These are phyloP conservation scores for Beauveria brongniartii DNA, from an alignment of 2,329 filamentous ascomycete species.

Conservation along the genomic window DNA sequence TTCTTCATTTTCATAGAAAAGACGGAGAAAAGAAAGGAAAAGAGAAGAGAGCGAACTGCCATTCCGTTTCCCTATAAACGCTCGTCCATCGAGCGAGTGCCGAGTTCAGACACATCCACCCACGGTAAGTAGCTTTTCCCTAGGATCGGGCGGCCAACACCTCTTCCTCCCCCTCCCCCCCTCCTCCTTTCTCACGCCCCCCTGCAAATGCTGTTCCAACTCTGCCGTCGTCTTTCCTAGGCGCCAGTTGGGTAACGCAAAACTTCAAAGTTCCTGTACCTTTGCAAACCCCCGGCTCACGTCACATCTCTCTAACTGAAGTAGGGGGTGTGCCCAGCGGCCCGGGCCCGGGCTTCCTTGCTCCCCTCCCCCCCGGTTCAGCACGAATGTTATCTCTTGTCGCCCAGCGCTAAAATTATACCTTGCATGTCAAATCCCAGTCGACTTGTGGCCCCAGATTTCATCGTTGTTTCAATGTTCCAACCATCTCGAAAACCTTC, in stretches of 20 bases:
- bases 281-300: neutral
- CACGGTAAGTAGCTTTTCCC: too few relatives aligned
- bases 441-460: neutral
- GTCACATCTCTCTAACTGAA: neutral
- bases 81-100: neutral
- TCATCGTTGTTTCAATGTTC: neutral
- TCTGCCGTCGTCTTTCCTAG: too few relatives aligned
- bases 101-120: neutral
- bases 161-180: neutral
- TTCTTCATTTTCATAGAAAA: neutral
- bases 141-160: neutral
- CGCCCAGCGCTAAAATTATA: neutral
- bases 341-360: neutral
- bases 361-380: too few relatives aligned
- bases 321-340: neutral
- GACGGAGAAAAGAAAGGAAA: neutral
- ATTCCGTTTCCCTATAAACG: neutral
- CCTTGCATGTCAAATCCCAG: neutral
- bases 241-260: neutral
- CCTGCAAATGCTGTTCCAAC: neutral
- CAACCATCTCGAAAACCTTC: neutral
- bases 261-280: too few relatives aligned
- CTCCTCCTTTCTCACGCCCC: neutral
- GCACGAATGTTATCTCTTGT: constrained; percentile 4
- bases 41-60: neutral